A percentile compares a stretch with the other conserved stretches of the same genome.
These are phyloP conservation scores for Parafenestella ontariensis DNA, from an alignment of 2,329 filamentous ascomycete species.

Conservation along the genomic window DNA sequence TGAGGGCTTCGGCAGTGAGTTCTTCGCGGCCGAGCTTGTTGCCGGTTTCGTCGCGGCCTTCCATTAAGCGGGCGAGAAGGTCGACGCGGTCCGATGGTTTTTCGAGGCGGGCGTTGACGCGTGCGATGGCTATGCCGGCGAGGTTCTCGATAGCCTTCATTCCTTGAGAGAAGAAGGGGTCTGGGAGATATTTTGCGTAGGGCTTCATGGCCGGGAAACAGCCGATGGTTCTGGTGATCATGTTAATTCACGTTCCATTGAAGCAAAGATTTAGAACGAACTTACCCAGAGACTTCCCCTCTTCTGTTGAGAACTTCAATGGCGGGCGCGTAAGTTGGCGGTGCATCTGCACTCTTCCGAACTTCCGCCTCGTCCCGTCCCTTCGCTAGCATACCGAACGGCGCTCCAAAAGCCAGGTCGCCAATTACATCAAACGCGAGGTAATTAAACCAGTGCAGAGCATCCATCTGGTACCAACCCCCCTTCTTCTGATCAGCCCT, in stretches of 20 bases:
- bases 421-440: conserved; percentile 62
- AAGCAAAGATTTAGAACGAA: background rate
- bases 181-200: conserved; percentile 80
- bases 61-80: conserved; percentile 82
- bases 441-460: conserved; percentile 81
- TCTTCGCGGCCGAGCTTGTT: conserved; percentile 78
- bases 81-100: conserved; percentile 71
- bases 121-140: conserved; percentile 85
- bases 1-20: conserved; percentile 86
- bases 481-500: conserved; percentile 62
- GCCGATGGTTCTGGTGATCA: conserved; percentile 66
- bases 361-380: conserved; percentile 81
- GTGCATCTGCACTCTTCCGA: conserved; percentile 64
- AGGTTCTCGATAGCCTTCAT: conserved; percentile 78
- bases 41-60: conserved; percentile 82
- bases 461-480: conserved; percentile 71
- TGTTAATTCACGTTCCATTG: conserved; percentile 9
- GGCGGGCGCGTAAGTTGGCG: conserved; percentile 74
- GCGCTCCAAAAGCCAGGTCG: conserved; percentile 74
- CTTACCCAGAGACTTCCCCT: conserved; percentile 78
- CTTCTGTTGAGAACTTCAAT: conserved; percentile 89
- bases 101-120: conserved; percentile 76
- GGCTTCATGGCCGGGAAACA: conserved; percentile 77
- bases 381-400: conserved; percentile 82
- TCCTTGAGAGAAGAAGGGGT: conserved; percentile 80